Conservation (phyloP, 1,284 basidiomycete species). For the Afroboletus lepidellus region DNA sequence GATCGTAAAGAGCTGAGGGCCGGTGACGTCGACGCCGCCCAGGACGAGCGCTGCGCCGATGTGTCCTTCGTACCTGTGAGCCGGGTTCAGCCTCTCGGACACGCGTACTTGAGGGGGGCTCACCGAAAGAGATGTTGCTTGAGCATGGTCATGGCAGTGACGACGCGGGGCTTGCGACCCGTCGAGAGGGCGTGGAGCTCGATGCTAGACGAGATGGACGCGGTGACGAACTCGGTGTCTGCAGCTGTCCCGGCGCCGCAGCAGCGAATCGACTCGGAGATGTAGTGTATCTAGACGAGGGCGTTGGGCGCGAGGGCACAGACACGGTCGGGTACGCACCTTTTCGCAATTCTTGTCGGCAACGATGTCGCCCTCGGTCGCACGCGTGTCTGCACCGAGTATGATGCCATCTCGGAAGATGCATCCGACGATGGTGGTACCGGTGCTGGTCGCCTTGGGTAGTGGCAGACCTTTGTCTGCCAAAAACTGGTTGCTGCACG, state of each 20-base stretch:
- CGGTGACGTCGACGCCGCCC: constrained; percentile 93
- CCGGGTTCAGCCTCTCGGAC: neutral
- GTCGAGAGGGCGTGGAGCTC: constrained; percentile 85
- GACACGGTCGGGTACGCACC: constrained; percentile 44
- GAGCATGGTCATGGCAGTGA: constrained; percentile 98
- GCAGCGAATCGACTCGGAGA: constrained; percentile 92
- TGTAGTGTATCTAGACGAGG: constrained; percentile 87
- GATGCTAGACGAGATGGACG: constrained; percentile 91
- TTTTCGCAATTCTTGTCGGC: constrained; percentile 99
- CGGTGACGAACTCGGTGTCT: constrained; percentile 95
- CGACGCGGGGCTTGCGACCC: constrained; percentile 85
- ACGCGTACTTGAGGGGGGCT: constrained; percentile 24
- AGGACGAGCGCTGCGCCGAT: constrained; percentile 95
- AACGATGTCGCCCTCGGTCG: constrained; percentile 93
- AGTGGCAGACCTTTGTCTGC: constrained; percentile 64
- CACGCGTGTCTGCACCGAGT: constrained; percentile 95
- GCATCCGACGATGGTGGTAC: constrained; percentile 98
- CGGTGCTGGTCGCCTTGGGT: constrained; percentile 89
- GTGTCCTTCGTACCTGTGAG: constrained; percentile 83
- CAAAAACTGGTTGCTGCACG: constrained; percentile 71
- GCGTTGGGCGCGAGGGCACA: neutral
- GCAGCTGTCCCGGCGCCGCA: constrained; percentile 99
- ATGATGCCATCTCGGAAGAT: constrained; percentile 93
- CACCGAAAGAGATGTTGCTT: constrained; percentile 73
- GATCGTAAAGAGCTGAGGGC: constrained; percentile 95